These are phyloP conservation scores for Teratosphaeria epicoccoides DNA, from an alignment of 2,329 filamentous ascomycete species.

Conservation along the genomic window DNA sequence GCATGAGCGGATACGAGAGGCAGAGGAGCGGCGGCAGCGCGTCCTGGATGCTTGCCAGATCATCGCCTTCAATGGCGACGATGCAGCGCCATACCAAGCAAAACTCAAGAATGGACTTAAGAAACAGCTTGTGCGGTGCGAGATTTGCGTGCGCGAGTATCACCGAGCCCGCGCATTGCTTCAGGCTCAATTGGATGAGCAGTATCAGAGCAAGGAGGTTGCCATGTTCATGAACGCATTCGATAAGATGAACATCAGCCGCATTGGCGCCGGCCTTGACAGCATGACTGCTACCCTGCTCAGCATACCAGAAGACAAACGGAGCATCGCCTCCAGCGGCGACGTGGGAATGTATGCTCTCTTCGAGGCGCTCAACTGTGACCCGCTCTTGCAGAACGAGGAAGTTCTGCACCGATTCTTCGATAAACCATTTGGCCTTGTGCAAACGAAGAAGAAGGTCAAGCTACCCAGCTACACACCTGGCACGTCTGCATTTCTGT, in stretches of 20 bases:
- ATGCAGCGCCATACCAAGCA: conserved; percentile 34
- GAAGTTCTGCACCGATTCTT: conserved; percentile 50
- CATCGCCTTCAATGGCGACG: conserved; percentile 37
- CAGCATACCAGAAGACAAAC: conserved; percentile 39
- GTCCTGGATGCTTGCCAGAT: conserved; percentile 35
- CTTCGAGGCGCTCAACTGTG: conserved; percentile 80
- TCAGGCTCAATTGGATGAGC: conserved; percentile 29
- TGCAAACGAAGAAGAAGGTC: conserved; percentile 68
- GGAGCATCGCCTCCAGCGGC: conserved; percentile 42
- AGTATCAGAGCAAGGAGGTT: conserved; percentile 37
- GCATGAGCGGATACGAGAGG: conserved; percentile 28
- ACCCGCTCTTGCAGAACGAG: conserved; percentile 57
- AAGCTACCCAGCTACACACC: conserved; percentile 67
- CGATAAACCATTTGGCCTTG: conserved; percentile 69
- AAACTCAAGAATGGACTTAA: conserved; percentile 32
- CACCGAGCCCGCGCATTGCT: conserved; percentile 35
- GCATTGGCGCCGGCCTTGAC: conserved; percentile 35
- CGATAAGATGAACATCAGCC: conserved; percentile 35
- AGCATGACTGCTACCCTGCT: conserved; percentile 30
- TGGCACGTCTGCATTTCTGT: conserved; percentile 75
- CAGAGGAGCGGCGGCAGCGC: conserved; percentile 30
- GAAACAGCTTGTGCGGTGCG: conserved; percentile 35
- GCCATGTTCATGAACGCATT: conserved; percentile 33
- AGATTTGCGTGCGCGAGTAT: conserved; percentile 40
- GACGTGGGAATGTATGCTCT: conserved; percentile 63